phyloP scores from a whole-genome alignment of 148 eudicot genomes.

The Rhododendron vialii region DNA sequence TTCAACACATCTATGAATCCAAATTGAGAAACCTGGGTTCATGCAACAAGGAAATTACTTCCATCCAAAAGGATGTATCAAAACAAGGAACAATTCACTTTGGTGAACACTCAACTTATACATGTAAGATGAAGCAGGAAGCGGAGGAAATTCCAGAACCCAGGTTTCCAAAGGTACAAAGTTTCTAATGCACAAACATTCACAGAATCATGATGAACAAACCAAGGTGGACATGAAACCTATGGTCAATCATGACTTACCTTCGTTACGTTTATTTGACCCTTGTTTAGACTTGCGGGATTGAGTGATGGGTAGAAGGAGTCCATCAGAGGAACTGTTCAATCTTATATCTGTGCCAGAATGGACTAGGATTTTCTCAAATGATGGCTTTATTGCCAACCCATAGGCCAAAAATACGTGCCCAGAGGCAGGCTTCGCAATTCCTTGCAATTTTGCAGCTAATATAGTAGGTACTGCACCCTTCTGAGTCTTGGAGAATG shows the following conservation, averaged over 20 bases:
- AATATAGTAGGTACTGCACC: constrained; percentile 55
- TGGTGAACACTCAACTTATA: background rate
- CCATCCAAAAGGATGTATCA: background rate
- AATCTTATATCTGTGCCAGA: constrained; percentile 61
- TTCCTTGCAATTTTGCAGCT: constrained; percentile 64
- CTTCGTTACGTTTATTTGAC: constrained; percentile 39
- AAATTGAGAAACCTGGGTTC: background rate
- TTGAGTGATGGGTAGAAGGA: constrained; percentile 62
- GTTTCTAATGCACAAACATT: background rate
- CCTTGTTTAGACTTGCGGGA: constrained; percentile 57
- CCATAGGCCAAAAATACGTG: constrained; percentile 78
- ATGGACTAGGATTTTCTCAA: constrained; percentile 70
- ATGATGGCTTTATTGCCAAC: constrained; percentile 67
- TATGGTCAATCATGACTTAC: constrained; percentile 31
- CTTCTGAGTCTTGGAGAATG: constrained; percentile 36
- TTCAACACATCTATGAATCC: background rate
- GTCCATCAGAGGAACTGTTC: constrained; percentile 50
- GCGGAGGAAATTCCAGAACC: background rate
- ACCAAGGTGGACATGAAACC: background rate
- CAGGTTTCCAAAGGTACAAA: background rate
- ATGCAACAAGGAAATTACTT: background rate
- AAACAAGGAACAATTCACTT: background rate
- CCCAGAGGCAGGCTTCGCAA: constrained; percentile 40
- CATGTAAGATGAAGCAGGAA: background rate
- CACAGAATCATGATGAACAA: background rate